phyloP scores from a whole-genome alignment of 352 stramenopile genomes.

The Thalassiosira ordinaria region DNA sequence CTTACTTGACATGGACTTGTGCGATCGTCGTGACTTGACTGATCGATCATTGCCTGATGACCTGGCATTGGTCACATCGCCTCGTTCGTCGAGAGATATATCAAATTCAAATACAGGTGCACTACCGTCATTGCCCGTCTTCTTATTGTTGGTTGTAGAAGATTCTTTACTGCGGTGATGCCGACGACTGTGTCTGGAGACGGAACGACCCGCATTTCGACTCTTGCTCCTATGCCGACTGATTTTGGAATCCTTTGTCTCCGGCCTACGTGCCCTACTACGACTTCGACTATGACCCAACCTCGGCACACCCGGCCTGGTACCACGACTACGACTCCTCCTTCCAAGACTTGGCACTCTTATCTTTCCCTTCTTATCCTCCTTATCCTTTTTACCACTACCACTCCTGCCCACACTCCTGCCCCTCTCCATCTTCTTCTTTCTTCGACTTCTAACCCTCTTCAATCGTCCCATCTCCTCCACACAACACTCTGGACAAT shows the following conservation, averaged over 20 bases:
- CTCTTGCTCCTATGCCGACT: background rate
- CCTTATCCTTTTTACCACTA: slow-evolving; percentile 13
- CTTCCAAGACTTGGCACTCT: background rate
- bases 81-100: slow-evolving; percentile 40
- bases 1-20: slow-evolving; percentile 17
- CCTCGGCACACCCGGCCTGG: no score
- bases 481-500: slow-evolving; percentile 63
- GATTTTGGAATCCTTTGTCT: no score
- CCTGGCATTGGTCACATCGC: no score
- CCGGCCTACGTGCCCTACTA: background rate
- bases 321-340: no score
- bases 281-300: background rate
- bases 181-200: no score
- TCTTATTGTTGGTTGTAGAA: no score
- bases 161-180: no score
- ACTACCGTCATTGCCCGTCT: no score
- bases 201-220: no score
- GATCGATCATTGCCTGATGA: no score
- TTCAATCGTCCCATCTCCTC: slow-evolving; percentile 57
- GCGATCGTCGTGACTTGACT: background rate
- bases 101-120: slow-evolving; percentile 68
- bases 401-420: background rate
- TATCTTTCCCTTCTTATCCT: no score
- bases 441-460: slow-evolving; percentile 4
- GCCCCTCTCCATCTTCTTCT: slow-evolving; percentile 27